Base-by-base conservation (phyloP, 768 basidiomycete genomes). In the Lactifluus pinguis region DNA sequence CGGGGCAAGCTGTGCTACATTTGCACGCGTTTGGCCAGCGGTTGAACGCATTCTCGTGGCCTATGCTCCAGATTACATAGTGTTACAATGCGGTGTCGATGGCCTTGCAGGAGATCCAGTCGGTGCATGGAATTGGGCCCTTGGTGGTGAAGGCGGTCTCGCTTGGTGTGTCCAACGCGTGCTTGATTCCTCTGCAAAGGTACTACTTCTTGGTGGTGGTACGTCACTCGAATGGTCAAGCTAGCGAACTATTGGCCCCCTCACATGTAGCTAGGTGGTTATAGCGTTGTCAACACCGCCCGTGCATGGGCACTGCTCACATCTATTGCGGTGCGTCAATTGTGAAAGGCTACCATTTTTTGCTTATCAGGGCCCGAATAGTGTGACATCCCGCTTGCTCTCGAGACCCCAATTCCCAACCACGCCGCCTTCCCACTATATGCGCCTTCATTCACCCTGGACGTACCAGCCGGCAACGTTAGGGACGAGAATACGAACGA, bases 21-120 rank as follows among this genome's bases (percentile, higher is more conserved):
- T 90, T 67, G 69, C 71, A 0, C 74, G 80, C 1, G 74, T 93
- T 21, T 93, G 87, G 85, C 70, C 53, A 0, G 70, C 80, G 49
- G 75, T 97, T 17, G 83, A 90, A 65, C 72, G 71, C 3, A 74
- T 94, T 25, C 80, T 72, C 60, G 73, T 77, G 13, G 76, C 79
- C 0, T 94, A 87, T 70, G 68, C 74, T 4, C 94, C 94, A 0
- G 88, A 95, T 65, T 90, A 81, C 66, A 71, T 92, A 14, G 79
- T 95, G 0, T 68, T 97, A 0, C 93, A 97, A 68, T 92, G 92
- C 59, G 95, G 95, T 2, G 83, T 84, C 1, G 95, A 98, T 65
- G 91, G 85, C 0, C 79, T 98, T 3, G 85, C 91, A 0, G 91
- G 87, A 0, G 95, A 97, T 71, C 86, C 88, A 1, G 85, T 85